Evolutionary conservation across 805 yeast genomes (phyloP).

Genomic region (Ogataea haglerorum): DNA sequence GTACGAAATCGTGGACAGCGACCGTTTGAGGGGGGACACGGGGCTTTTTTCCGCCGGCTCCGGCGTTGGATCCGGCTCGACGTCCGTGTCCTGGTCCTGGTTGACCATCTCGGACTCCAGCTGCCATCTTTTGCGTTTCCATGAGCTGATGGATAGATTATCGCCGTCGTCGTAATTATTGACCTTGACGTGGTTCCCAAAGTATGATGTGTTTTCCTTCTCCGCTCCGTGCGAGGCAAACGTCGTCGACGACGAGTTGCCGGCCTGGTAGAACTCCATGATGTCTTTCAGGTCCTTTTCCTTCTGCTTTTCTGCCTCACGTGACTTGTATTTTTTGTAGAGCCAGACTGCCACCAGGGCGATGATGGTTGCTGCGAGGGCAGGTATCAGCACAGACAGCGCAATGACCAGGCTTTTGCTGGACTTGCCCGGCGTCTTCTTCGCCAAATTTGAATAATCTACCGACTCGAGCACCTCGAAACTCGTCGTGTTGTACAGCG

Average conservation of each 20-base stretch:
- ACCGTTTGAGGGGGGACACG: slow-evolving; percentile 20
- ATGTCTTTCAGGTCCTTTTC: slow-evolving; percentile 30
- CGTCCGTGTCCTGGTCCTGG: too few relatives aligned
- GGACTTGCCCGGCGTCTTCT: slow-evolving; percentile 7
- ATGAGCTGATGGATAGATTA: slow-evolving; percentile 47
- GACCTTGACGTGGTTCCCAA: slow-evolving; percentile 25
- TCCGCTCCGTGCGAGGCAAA: slow-evolving; percentile 17
- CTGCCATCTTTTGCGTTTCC: slow-evolving; percentile 49
- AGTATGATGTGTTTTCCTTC: slow-evolving; percentile 12
- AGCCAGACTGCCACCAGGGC: slow-evolving; percentile 30
- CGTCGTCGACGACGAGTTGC: slow-evolving; percentile 24
- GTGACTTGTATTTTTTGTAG: slow-evolving; percentile 27
- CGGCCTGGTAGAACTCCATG: slow-evolving; percentile 32
- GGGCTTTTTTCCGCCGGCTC: not conserved
- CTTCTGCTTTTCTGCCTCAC: slow-evolving; percentile 27
- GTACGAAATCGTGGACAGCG: slow-evolving; percentile 30
- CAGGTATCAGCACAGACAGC: slow-evolving; percentile 43
- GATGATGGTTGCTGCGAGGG: slow-evolving; percentile 35
- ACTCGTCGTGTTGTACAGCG: slow-evolving; percentile 40
- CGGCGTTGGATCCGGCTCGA: not conserved
- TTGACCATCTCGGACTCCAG: slow-evolving; percentile 31
- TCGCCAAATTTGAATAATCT: slow-evolving; percentile 29
- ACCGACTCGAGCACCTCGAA: slow-evolving; percentile 34
- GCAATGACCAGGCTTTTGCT: slow-evolving; percentile 39
- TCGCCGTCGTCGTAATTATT: slow-evolving; percentile 38